Conservation (phyloP, 139 green algal species). For the Coelastrella sp. region DNA sequence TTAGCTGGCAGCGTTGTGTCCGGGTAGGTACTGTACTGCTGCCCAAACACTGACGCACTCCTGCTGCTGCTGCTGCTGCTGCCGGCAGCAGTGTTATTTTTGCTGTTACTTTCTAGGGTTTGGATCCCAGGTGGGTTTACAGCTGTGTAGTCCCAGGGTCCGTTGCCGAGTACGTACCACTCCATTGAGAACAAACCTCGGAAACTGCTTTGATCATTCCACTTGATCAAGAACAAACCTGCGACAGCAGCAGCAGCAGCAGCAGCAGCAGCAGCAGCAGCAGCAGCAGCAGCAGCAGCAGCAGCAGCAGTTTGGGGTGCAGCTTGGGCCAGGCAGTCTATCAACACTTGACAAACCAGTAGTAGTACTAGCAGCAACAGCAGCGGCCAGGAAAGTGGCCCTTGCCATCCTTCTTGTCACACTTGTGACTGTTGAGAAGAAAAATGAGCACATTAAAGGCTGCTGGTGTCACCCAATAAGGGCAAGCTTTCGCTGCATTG, state of each 20-base stretch:
- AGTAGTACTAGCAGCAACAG: not conserved
- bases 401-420: too few relatives aligned
- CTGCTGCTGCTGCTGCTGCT: conserved; percentile 4
- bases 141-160: conserved; percentile 36
- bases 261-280: not conserved
- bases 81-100: not conserved
- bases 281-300: not conserved
- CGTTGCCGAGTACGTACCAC: conserved; percentile 48
- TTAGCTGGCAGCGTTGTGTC: not conserved
- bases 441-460: too few relatives aligned
- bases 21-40: conserved; percentile 11
- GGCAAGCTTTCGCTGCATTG: too few relatives aligned
- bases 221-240: conserved; percentile 43
- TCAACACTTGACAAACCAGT: not conserved
- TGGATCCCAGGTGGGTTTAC: not conserved
- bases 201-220: conserved; percentile 40
- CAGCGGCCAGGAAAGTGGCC: not conserved
- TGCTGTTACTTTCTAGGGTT: not conserved
- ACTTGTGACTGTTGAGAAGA: too few relatives aligned
- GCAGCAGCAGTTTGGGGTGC: not conserved
- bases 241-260: not conserved
- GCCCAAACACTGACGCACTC: not conserved
- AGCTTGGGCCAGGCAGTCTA: not conserved
- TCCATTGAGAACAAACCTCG: conserved; percentile 23
- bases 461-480: too few relatives aligned